A percentile compares a stretch with the other conserved stretches of the same genome.
Evolutionary conservation across 78 protist genomes (phyloP).

Genomic region (Pelomyxa schiedti): DNA sequence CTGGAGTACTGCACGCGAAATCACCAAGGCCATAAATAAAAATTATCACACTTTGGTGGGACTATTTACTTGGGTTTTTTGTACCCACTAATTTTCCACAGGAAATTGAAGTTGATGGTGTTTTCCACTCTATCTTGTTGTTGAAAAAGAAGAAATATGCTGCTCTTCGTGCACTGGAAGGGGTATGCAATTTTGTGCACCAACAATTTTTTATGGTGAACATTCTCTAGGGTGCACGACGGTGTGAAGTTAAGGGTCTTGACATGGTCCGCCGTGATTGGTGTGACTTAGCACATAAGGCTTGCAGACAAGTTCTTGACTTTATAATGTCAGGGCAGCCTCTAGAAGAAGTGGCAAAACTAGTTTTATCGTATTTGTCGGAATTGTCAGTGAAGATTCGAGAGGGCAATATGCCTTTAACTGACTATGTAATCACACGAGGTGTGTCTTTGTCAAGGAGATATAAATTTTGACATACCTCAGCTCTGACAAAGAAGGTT

Average conservation of each 20-base stretch:
- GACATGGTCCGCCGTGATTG: slow-evolving; percentile 98
- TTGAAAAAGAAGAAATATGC: slow-evolving; percentile 97
- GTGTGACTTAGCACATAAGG: slow-evolving; percentile 75
- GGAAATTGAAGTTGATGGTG: slow-evolving; percentile 93
- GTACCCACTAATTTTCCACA: too few species aligned
- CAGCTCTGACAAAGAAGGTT: too few species aligned
- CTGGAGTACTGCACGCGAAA: slow-evolving; percentile 36
- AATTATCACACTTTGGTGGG: slow-evolving; percentile 51
- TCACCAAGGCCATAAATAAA: slow-evolving; percentile 75
- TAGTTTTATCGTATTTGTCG: slow-evolving; percentile 9
- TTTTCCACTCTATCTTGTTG: slow-evolving; percentile 83
- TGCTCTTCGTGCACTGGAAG: slow-evolving; percentile 43
- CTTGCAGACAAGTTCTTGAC: slow-evolving; percentile 53
- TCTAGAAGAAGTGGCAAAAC: slow-evolving; percentile 8
- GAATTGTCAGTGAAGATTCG: background rate
- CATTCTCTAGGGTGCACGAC: too few species aligned
- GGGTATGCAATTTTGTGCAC: too few species aligned
- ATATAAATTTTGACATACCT: too few species aligned
- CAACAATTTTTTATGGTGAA: too few species aligned
- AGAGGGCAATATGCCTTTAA: slow-evolving; percentile 14
- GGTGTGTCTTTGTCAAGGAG: too few species aligned
- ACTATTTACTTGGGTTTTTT: too few species aligned
- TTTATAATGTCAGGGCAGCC: slow-evolving; percentile 29
- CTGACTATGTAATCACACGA: slow-evolving; percentile 65
- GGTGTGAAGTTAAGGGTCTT: slow-evolving; percentile 86